Evolutionary conservation across 768 basidiomycete species (phyloP), one percentile per base, ranked within the genome.

Genomic region (Termitomyces sp.): DNA sequence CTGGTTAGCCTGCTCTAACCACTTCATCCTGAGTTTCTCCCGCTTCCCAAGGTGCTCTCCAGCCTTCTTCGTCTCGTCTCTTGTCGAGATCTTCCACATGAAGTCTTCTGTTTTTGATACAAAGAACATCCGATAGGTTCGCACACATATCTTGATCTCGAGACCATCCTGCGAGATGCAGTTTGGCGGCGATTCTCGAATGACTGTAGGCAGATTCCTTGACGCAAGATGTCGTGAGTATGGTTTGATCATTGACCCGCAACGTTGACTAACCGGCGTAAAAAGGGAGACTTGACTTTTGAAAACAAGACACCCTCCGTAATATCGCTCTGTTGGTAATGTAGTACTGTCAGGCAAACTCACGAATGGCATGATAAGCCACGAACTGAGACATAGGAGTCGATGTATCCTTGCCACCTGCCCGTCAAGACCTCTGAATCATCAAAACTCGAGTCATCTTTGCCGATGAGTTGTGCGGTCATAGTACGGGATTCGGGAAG

Each of bases 111-210:
- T 85, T 25, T 75, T 66, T 2, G 88, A 74, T 6, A 89, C 88
- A 67, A 84, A 93, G 75, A 94, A 94, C 14, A 93, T 70, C 34
- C 87, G 79, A 68, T 93, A 93, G 9, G 87, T 90, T 56, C 85
- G 79, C 35, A 92, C 79, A 70, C 94, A 96, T 55, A 97, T 82
- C 59, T 88, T 88, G 67, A 91, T 89, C 69, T 92, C 89, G 17
- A 95, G 77, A 3, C 79, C 79, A 32, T 87, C 86, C 37, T 67
- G 76, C 0, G 83, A 76, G 28, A 77, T 63, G 23, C 82, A 72
- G 41, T 82, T 74, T 0, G 79, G 80, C 10, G 69, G 70, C 3
- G 66, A 61, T 11, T 75, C 71, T 17, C 71, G 70, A 11, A 73
- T 63, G 41, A 67, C 63, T 7, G 63, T 59, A 52, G 72, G 70